Evolutionary conservation across 805 yeast genomes (phyloP).

Genomic region (Metschnikowia vanudenii): DNA sequence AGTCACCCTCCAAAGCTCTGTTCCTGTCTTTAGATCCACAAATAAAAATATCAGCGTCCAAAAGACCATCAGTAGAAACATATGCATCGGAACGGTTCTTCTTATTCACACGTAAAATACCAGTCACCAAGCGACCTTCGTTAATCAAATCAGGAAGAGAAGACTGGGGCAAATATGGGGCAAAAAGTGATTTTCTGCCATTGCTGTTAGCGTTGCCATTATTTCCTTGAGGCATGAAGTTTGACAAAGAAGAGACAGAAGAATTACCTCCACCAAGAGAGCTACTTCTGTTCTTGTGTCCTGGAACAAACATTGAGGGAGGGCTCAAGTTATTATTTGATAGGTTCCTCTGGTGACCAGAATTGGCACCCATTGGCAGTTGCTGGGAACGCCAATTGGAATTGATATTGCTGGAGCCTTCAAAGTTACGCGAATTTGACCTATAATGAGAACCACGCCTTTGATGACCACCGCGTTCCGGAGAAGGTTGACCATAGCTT

Average conservation of each 20-base stretch:
- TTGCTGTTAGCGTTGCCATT: conserved; percentile 33
- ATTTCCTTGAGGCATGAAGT: conserved; percentile 32
- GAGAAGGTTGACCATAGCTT: conserved; percentile 42
- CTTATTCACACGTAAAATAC: conserved; percentile 89
- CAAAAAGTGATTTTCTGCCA: conserved; percentile 78
- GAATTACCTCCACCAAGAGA: conserved; percentile 65
- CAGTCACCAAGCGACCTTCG: conserved; percentile 90
- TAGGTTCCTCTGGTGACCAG: conserved; percentile 17
- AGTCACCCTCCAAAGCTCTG: conserved; percentile 94
- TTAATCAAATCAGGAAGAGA: conserved; percentile 83
- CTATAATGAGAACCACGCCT: conserved; percentile 42
- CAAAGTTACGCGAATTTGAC: conserved; percentile 39
- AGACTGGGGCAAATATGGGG: conserved; percentile 94
- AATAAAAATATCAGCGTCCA: conserved; percentile 95
- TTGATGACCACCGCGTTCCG: conserved; percentile 41
- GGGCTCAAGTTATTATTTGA: conserved; percentile 35
- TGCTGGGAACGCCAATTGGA: conserved; percentile 68
- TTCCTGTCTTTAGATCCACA: conserved; percentile 98
- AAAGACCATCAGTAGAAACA: conserved; percentile 92
- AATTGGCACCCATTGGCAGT: conserved; percentile 32
- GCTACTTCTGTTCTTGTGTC: conserved; percentile 68
- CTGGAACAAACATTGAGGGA: conserved; percentile 59
- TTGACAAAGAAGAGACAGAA: conserved; percentile 50
- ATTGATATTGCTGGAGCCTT: conserved; percentile 40
- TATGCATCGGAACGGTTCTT: conserved; percentile 97